Percentiles rank a stretch among this genome's conserved stretches.
Evolutionary conservation across 75 land plant genomes (phyloP).

Genomic region (Cryptomeria japonica): DNA sequence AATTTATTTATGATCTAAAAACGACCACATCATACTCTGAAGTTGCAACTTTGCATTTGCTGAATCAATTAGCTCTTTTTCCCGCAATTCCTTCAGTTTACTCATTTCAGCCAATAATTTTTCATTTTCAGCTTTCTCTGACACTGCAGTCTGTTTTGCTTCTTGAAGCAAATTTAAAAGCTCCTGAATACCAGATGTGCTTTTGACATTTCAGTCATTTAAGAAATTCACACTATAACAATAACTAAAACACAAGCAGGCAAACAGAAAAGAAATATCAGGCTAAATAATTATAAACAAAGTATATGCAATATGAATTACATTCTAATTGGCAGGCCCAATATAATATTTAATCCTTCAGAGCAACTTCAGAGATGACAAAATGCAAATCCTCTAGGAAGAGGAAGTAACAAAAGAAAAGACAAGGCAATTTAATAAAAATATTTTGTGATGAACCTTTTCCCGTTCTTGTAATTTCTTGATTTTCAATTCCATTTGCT

Average conservation of each 20-base stretch:
- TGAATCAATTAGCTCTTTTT: constrained; percentile 36
- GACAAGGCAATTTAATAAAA: not conserved
- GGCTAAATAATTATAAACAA: not conserved
- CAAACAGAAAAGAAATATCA: not conserved
- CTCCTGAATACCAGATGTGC: constrained; percentile 32
- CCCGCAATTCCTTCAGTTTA: constrained; percentile 32
- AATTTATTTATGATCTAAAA: not conserved
- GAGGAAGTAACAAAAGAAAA: not conserved
- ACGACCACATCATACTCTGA: constrained; percentile 36
- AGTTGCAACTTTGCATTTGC: constrained; percentile 25
- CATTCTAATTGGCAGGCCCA: not conserved
- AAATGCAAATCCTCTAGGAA: not conserved
- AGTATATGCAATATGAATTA: not conserved
- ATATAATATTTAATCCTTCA: not conserved
- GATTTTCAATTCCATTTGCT: constrained; percentile 17
- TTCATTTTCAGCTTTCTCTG: constrained; percentile 29
- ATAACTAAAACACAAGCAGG: not conserved
- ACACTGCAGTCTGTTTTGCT: constrained; percentile 26
- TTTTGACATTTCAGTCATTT: not conserved
- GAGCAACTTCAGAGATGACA: not conserved
- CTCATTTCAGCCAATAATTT: constrained; percentile 24
- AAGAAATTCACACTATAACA: not conserved
- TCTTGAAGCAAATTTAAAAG: constrained; percentile 41
- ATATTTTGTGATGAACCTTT: constrained; percentile 1
- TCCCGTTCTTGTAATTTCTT: constrained; percentile 20